A percentile compares a stretch with the other conserved stretches of the same genome.
phyloP scores from a whole-genome alignment of 257 asterid genomes.

The Solanum tacnaense region DNA sequence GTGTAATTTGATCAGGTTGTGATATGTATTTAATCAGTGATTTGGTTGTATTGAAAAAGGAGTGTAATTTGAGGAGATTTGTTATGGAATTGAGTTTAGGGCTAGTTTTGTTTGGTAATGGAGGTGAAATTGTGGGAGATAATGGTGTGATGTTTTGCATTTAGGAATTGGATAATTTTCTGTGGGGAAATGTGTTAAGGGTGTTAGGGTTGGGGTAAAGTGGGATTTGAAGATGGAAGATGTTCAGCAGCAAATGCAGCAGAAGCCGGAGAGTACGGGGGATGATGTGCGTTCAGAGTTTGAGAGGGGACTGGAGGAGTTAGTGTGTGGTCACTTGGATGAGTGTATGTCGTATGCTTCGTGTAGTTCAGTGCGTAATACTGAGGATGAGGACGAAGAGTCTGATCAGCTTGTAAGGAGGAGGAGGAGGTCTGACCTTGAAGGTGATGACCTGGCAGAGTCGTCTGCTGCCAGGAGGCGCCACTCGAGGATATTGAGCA shows the following conservation, averaged over 20 bases:
- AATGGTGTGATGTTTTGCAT: neutral
- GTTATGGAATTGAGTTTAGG: conserved; percentile 20
- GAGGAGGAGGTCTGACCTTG: conserved; percentile 90
- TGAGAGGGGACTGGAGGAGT: conserved; percentile 87
- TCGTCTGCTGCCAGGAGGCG: conserved; percentile 92
- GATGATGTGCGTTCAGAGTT: conserved; percentile 56
- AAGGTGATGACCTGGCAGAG: conserved; percentile 89
- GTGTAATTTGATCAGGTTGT: conserved; percentile 47
- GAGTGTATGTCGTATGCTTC: conserved; percentile 86
- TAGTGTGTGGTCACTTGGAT: conserved; percentile 77
- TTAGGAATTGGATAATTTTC: neutral
- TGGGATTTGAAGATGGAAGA: conserved; percentile 50
- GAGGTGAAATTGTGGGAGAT: neutral
- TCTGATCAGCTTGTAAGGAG: conserved; percentile 74
- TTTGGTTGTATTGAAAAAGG: conserved; percentile 20
- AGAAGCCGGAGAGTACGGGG: conserved; percentile 77
- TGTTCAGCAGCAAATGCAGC: conserved; percentile 70
- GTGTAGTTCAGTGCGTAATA: conserved; percentile 58
- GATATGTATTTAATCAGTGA: conserved; percentile 25
- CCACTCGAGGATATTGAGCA: conserved; percentile 70
- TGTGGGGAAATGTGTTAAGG: neutral
- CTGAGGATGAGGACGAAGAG: conserved; percentile 78
- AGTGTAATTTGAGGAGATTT: conserved; percentile 14
- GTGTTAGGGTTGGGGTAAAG: conserved; percentile 15
- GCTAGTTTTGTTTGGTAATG: conserved; percentile 21